Evolutionary conservation across 2,329 filamentous ascomycete species (phyloP).

Genomic region (Sporothrix protearum): DNA sequence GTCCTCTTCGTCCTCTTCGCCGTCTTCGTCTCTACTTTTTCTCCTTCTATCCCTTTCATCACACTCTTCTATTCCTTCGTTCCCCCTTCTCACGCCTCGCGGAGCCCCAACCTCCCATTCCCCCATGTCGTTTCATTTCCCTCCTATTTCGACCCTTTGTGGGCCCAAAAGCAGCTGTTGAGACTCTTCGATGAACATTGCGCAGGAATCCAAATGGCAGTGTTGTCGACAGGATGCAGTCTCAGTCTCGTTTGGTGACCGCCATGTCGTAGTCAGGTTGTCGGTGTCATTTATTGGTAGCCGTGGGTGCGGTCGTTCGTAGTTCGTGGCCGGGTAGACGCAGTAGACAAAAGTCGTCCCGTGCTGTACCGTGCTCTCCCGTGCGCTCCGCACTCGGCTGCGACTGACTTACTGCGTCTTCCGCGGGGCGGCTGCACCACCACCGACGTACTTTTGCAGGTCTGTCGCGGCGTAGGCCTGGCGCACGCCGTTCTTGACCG

Average conservation of each 20-base stretch:
- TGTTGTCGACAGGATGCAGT: neutral
- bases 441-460: constrained; percentile 65
- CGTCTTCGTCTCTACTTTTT: neutral
- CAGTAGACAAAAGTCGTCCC: too few species aligned
- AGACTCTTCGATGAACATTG: neutral
- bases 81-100: neutral
- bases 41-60: neutral
- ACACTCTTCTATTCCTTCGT: neutral
- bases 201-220: neutral
- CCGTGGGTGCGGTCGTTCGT: too few species aligned
- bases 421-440: constrained; percentile 53
- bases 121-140: neutral
- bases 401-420: constrained; percentile 46
- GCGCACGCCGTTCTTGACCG: constrained; percentile 66
- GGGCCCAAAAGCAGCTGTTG: neutral
- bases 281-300: too few species aligned
- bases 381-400: too few species aligned
- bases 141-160: neutral
- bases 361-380: too few species aligned
- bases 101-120: neutral
- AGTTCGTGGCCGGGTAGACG: too few species aligned
- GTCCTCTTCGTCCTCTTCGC: too few species aligned
- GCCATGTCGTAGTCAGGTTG: neutral
- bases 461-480: constrained; percentile 80
- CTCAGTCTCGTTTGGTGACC: neutral